phyloP scores from a whole-genome alignment of 371 early-diverging fungal genomes.

The Mortierella sp. region DNA sequence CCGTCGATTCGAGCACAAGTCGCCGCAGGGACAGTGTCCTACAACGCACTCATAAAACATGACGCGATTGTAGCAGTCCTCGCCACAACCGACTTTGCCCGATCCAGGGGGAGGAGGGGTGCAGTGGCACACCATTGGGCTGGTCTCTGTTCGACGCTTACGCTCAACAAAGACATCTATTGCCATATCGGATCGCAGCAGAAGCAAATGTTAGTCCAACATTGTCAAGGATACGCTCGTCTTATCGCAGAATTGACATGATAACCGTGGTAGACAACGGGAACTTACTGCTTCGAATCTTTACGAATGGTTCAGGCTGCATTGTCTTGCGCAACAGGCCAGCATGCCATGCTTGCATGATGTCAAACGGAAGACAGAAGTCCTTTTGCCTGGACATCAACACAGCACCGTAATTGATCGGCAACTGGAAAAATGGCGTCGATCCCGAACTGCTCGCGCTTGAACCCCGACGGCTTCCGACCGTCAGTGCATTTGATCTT shows the following conservation, averaged over 20 bases:
- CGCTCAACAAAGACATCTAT: constrained; percentile 82
- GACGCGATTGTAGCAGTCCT: constrained; percentile 82
- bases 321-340: constrained; percentile 41
- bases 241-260: too few species aligned
- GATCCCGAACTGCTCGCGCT: constrained; percentile 6
- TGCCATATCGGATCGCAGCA: neutral
- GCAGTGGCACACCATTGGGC: constrained; percentile 72
- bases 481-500: constrained; percentile 5
- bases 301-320: constrained; percentile 52
- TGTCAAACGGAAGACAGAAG: constrained; percentile 63
- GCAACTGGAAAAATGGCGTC: constrained; percentile 54
- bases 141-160: constrained; percentile 63
- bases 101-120: constrained; percentile 59
- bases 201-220: neutral
- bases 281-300: constrained; percentile 47
- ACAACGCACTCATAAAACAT: constrained; percentile 85
- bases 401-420: constrained; percentile 65
- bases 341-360: constrained; percentile 59
- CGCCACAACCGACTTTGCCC: constrained; percentile 73
- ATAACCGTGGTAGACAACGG: neutral
- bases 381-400: constrained; percentile 56
- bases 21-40: constrained; percentile 75
- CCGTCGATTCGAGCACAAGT: constrained; percentile 79
- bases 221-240: too few species aligned
- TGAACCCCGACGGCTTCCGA: constrained; percentile 1